Base-by-base conservation (phyloP, 805 yeast genomes). In the Monosporozyma servazzii region DNA sequence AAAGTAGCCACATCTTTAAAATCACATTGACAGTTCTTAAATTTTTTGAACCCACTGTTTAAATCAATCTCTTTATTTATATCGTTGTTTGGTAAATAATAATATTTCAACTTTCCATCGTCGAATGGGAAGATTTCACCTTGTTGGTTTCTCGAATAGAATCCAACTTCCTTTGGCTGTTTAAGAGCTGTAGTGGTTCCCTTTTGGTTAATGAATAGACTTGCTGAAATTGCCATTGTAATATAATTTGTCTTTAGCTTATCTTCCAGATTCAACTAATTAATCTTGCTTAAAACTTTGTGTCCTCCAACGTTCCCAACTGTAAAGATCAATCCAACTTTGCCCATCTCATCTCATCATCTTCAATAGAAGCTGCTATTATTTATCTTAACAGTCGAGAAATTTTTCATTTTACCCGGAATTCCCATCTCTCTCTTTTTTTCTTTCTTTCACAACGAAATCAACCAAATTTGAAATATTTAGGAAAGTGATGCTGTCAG, bases 151-250 rank as follows among this genome's bases (percentile, higher is more conserved):
- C 88, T 71, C 1, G 91, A 80, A 63, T 73, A 91, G 3, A 78
- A 66, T n/a, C 78, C 73, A 2, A 91, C 57, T 66, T 93, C 96
- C 56, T 83, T 84, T 2, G 99, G 98, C 65, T 88, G 95, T 60
- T 84, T 82, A 49, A 90, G 73, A 1, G 88, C 79, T 0, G 91
- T 81, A 9, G 83, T 76, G 30, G 77, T 73, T 0, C 88, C 77
- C 52, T 86, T 70, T 10, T 78, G 70, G 49, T 66, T 61, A 15
- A 67, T 60, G 47, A 64, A 65, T 20, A 69, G 51, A 49, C 59
- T 62, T 5, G 69, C 54, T 10, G 68, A 55, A 17, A 56, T 52
- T 15, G 63, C 64, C 66, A 70, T 70, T 7, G 25, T 48, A 3
- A 23, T 21, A 37, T 37, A n/a, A 36, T 5, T 10, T 18, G n/a